A percentile compares a stretch with the other conserved stretches of the same genome.
Evolutionary conservation across 345 rosid species (phyloP).

Genomic region (Gossypium rotundifolium): DNA sequence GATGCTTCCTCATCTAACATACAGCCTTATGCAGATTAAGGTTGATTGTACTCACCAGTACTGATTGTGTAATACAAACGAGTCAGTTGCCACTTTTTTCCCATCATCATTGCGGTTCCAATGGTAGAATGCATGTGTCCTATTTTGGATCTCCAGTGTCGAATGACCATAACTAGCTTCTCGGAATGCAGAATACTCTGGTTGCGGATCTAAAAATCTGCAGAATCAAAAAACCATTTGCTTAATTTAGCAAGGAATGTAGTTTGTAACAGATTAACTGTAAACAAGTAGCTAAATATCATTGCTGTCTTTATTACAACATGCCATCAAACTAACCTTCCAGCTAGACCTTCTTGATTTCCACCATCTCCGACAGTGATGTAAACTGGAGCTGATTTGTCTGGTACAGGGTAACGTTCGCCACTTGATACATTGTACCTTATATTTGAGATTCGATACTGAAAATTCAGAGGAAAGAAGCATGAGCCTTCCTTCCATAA

Average conservation of each 20-base stretch:
- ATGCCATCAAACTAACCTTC: not conserved
- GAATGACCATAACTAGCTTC: slow-evolving; percentile 98
- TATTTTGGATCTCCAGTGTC: slow-evolving; percentile 70
- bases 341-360: slow-evolving; percentile 40
- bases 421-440: slow-evolving; percentile 68
- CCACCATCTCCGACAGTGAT: slow-evolving; percentile 97
- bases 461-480: slow-evolving; percentile 12
- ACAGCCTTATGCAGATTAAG: not conserved
- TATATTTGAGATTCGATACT: slow-evolving; percentile 84
- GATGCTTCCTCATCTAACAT: no score
- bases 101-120: slow-evolving; percentile 96
- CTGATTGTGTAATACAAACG: slow-evolving; percentile 58
- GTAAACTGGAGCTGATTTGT: slow-evolving; percentile 85
- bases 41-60: slow-evolving; percentile 50
- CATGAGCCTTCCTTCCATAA: not conserved
- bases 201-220: slow-evolving; percentile 86
- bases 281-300: not conserved
- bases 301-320: not conserved
- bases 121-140: slow-evolving; percentile 84
- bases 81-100: slow-evolving; percentile 61
- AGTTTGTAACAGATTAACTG: not conserved
- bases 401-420: slow-evolving; percentile 50
- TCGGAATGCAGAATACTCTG: slow-evolving; percentile 88
- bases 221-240: slow-evolving; percentile 7
- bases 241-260: not conserved